Percentiles rank a stretch among this genome's conserved stretches.
Evolutionary conservation across 2,329 filamentous ascomycete species (phyloP).

Genomic region (Monosporascus sp.): DNA sequence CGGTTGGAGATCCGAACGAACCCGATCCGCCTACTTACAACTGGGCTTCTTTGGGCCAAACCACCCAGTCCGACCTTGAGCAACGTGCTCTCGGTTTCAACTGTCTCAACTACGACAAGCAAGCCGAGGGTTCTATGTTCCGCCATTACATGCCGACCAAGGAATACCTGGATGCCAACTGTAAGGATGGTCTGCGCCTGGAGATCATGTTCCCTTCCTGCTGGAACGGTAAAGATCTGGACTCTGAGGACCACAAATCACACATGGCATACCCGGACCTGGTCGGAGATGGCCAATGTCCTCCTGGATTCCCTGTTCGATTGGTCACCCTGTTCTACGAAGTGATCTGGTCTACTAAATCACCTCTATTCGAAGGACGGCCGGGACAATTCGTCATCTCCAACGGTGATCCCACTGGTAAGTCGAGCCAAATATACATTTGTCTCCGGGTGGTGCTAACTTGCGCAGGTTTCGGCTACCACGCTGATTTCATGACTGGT

Average conservation of each 20-base stretch:
- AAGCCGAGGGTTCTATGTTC: constrained; percentile 67
- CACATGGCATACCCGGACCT: constrained; percentile 75
- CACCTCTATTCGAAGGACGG: constrained; percentile 47
- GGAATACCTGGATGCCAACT: constrained; percentile 72
- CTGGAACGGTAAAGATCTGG: constrained; percentile 69
- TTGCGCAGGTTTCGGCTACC: constrained; percentile 58
- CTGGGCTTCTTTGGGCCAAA: constrained; percentile 62
- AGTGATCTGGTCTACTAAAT: constrained; percentile 72
- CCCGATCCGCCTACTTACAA: constrained; percentile 61
- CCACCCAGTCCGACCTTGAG: constrained; percentile 60
- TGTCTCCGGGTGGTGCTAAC: constrained; percentile 8
- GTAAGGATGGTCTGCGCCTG: constrained; percentile 72
- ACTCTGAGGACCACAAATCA: constrained; percentile 49
- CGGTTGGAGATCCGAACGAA: constrained; percentile 59
- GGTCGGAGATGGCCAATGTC: constrained; percentile 73
- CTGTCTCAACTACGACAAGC: constrained; percentile 73
- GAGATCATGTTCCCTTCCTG: constrained; percentile 88
- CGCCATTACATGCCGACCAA: constrained; percentile 81
- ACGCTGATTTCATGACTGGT: constrained; percentile 76
- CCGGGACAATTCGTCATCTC: constrained; percentile 68
- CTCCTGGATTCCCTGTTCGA: constrained; percentile 60
- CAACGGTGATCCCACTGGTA: constrained; percentile 72
- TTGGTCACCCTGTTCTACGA: constrained; percentile 77
- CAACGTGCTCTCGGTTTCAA: constrained; percentile 92
- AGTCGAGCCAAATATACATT: constrained; percentile 15